Base-by-base conservation (phyloP, 495 filamentous ascomycete genomes). In the Hypoxylon subgilvum region DNA sequence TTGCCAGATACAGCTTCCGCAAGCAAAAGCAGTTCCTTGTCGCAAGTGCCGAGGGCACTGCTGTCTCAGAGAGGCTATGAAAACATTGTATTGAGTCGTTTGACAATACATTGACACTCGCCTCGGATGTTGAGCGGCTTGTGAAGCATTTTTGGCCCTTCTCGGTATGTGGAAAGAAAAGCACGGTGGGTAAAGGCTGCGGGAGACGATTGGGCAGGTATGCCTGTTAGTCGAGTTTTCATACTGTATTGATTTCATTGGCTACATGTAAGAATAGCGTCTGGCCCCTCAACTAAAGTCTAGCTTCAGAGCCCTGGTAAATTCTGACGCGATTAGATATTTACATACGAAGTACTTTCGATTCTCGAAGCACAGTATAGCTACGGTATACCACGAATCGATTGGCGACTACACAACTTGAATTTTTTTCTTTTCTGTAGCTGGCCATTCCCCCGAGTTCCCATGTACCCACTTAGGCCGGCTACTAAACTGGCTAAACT, bases 251-350 rank as follows among this genome's bases (percentile, higher is more conserved):
- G 35, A 39, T 23, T 41, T 19, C 21, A n/a, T n/a, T n/a, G n/a
- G 45, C 58, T 52, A 36, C n/a, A n/a, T n/a, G n/a, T n/a, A n/a
- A n/a, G n/a, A 40, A 38, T 28, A 55, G 34, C 49, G 57, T 61
- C 50, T 42, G n/a, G 23, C 8, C 23, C 23, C 4, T 27, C 39
- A 47, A 56, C 25, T 14, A 48, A n/a, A 17, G 4, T 27, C 23
- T 27, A 8, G 23, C 23, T 27, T 27, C 3, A 27, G 8, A 27
- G 23, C 23, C 23, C n/a, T n/a, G n/a, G n/a, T n/a, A n/a, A n/a
- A n/a, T n/a, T n/a, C n/a, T n/a, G n/a, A n/a, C n/a, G n/a, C n/a
- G n/a, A n/a, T n/a, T n/a, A n/a, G n/a, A n/a, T n/a, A n/a, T n/a
- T n/a, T n/a, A n/a, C n/a, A n/a, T n/a, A n/a, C n/a, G n/a, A n/a